Percentiles rank a stretch among this genome's conserved stretches.
These are phyloP conservation scores for Raffaelea ambrosiae DNA, from an alignment of 2,329 filamentous ascomycete species.

Conservation along the genomic window DNA sequence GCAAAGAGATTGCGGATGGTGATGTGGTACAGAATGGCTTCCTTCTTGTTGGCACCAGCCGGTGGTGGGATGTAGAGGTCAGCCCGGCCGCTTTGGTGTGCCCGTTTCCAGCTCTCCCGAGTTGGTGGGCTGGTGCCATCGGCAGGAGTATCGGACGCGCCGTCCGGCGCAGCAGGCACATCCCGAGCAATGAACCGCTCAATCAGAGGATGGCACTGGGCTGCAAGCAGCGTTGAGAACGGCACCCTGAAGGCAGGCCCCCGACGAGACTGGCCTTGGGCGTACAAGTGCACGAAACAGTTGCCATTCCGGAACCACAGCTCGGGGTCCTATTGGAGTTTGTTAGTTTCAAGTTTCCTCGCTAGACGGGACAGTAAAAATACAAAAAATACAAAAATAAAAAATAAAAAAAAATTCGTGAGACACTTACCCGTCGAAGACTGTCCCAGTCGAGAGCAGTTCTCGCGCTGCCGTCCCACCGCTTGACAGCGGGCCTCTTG, in stretches of 20 bases:
- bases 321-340: conserved; percentile 55
- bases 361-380: too few species aligned
- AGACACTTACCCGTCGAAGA: conserved; percentile 33
- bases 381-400: not conserved
- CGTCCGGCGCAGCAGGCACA: conserved; percentile 10
- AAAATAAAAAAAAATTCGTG: too few species aligned
- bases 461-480: conserved; percentile 42
- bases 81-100: conserved; percentile 20
- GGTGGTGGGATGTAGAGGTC: conserved; percentile 67
- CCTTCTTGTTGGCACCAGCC: conserved; percentile 37
- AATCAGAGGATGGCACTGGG: conserved; percentile 53
- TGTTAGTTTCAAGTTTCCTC: not conserved
- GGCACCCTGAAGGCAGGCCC: conserved; percentile 62
- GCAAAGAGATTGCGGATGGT: conserved; percentile 70
- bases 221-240: conserved; percentile 45
- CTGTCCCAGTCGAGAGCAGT: conserved; percentile 36
- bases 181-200: conserved; percentile 36
- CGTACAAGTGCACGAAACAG: conserved; percentile 62
- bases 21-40: conserved; percentile 55
- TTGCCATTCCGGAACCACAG: conserved; percentile 61
- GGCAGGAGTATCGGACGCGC: not conserved
- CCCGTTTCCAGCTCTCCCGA: conserved; percentile 11
- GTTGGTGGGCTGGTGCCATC: conserved; percentile 17
- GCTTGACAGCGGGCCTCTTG: conserved; percentile 26
- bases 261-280: conserved; percentile 52